These are phyloP conservation scores for Thalia dealbata DNA, from an alignment of 176 grass and related monocot species.

Conservation along the genomic window DNA sequence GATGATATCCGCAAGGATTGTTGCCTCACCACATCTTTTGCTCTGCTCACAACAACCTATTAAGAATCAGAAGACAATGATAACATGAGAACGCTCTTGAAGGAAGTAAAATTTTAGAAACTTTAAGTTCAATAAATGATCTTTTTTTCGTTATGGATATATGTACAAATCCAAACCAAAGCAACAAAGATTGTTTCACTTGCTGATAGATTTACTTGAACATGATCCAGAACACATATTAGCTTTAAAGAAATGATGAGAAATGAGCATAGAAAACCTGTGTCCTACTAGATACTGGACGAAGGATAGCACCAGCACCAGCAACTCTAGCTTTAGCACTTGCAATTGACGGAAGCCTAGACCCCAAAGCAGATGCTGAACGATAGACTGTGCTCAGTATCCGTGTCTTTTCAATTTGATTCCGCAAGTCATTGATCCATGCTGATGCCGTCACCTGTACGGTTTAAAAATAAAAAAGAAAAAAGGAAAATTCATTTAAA, in stretches of 20 bases:
- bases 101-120: background rate
- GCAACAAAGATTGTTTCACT: too few relatives aligned
- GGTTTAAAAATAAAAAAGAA: too few relatives aligned
- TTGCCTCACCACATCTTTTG: conserved; percentile 58
- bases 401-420: conserved; percentile 90
- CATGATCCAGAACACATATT: background rate
- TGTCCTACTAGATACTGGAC: conserved; percentile 79
- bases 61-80: background rate
- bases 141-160: background rate
- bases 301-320: conserved; percentile 86
- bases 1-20: conserved; percentile 72
- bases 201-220: too few relatives aligned
- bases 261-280: conserved; percentile 36
- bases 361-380: conserved; percentile 87
- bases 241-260: background rate
- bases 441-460: conserved; percentile 89
- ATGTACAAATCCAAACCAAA: background rate
- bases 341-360: conserved; percentile 83
- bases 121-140: background rate
- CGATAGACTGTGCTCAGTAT: conserved; percentile 93
- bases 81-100: background rate
- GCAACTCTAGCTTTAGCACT: conserved; percentile 92
- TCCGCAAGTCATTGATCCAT: conserved; percentile 87
- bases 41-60: conserved; percentile 90
- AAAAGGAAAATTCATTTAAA: background rate